A percentile compares a stretch with the other conserved stretches of the same genome.
Conservation (phyloP, 257 asterid species). For the Gentiana straminea region DNA sequence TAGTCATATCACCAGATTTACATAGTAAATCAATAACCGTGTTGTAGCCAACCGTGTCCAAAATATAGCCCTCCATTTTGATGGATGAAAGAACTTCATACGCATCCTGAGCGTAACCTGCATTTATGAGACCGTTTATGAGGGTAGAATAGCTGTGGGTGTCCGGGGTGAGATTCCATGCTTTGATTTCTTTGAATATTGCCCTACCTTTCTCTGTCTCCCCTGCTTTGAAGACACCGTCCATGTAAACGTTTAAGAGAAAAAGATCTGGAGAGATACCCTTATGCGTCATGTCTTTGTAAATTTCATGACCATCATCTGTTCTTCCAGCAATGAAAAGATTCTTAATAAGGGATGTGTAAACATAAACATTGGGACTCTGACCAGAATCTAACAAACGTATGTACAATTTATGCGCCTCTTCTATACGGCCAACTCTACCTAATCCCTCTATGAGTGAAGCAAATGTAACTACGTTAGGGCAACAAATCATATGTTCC, state of each 20-base stretch:
- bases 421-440: slow-evolving; percentile 65
- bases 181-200: slow-evolving; percentile 59
- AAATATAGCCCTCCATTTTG: slow-evolving; percentile 66
- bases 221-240: slow-evolving; percentile 70
- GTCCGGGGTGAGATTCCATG: slow-evolving; percentile 48
- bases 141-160: slow-evolving; percentile 71
- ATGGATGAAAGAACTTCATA: slow-evolving; percentile 55
- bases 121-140: slow-evolving; percentile 66
- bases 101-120: slow-evolving; percentile 77
- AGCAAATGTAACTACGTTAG: slow-evolving; percentile 58
- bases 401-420: slow-evolving; percentile 65
- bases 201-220: slow-evolving; percentile 63
- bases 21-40: slow-evolving; percentile 77
- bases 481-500: slow-evolving; percentile 50
- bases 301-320: slow-evolving; percentile 72
- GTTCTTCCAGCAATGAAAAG: slow-evolving; percentile 57
- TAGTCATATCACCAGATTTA: slow-evolving; percentile 69
- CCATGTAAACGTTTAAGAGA: slow-evolving; percentile 75
- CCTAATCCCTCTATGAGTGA: slow-evolving; percentile 82
- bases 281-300: slow-evolving; percentile 57
- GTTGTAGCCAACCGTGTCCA: slow-evolving; percentile 71
- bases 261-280: slow-evolving; percentile 54
- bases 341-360: slow-evolving; percentile 69
- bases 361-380: slow-evolving; percentile 48
- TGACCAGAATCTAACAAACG: slow-evolving; percentile 47